Percentiles rank a stretch among this genome's conserved stretches.
phyloP scores from a whole-genome alignment of 2,329 filamentous ascomycete species.

The Phaeosphaeria sp. region DNA sequence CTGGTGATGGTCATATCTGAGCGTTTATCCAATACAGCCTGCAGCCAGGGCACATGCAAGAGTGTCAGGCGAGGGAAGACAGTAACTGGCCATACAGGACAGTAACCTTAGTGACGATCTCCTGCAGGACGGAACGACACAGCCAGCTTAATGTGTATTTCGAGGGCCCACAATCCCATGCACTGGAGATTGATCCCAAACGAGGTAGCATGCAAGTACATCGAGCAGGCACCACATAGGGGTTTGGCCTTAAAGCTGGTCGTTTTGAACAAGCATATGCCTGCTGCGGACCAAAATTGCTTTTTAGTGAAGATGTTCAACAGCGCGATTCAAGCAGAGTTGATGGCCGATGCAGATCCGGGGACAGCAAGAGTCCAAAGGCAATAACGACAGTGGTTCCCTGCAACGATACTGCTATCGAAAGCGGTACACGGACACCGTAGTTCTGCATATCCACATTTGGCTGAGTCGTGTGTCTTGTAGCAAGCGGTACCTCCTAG shows the following conservation, averaged over 20 bases:
- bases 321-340: no score
- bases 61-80: background rate
- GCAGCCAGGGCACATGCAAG: background rate
- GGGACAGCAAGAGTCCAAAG: no score
- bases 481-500: background rate
- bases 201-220: no score
- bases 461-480: background rate
- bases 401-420: background rate
- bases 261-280: no score
- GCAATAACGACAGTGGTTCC: no score
- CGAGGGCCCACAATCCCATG: background rate
- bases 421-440: background rate
- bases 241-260: no score
- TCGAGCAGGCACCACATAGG: no score
- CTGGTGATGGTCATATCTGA: no score
- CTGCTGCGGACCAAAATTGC: no score
- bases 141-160: background rate
- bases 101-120: background rate
- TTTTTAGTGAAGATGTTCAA: no score
- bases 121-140: background rate
- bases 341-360: background rate
- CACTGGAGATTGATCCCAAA: no score
- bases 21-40: no score
- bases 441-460: background rate
- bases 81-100: background rate